Conservation (phyloP, 2,329 filamentous ascomycete genomes). For the Fusarium sp. region DNA sequence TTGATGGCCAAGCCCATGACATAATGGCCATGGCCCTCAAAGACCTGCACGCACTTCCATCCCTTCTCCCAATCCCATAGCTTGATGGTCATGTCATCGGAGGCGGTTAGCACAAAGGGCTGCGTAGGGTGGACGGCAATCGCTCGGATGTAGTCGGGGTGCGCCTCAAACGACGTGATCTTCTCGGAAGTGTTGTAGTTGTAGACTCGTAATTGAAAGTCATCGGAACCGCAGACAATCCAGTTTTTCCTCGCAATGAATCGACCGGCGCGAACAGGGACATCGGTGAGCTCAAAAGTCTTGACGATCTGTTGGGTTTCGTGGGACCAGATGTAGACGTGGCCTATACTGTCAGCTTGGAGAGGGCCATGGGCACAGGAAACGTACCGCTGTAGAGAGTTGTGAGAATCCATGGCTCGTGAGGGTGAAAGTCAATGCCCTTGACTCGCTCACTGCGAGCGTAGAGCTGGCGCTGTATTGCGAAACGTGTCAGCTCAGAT, state of each 20-base stretch:
- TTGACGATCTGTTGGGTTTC: conserved; percentile 97
- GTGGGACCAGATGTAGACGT: conserved; percentile 99
- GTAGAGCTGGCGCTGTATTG: conserved; percentile 57
- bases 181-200: conserved; percentile 99
- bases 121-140: conserved; percentile 96
- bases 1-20: conserved; percentile 98
- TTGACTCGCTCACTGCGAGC: conserved; percentile 96
- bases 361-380: background rate
- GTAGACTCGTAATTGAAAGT: conserved; percentile 88
- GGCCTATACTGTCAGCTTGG: conserved; percentile 63
- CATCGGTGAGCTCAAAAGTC: conserved; percentile 98
- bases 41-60: conserved; percentile 98
- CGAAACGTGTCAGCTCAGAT: conserved; percentile 42
- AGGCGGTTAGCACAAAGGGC: conserved; percentile 94
- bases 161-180: conserved; percentile 95
- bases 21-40: conserved; percentile 95
- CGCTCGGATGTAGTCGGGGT: conserved; percentile 97
- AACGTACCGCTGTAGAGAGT: conserved; percentile 90
- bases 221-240: conserved; percentile 96
- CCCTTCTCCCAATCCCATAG: conserved; percentile 99
- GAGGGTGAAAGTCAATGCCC: conserved; percentile 95
- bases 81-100: conserved; percentile 98
- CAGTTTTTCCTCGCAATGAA: conserved; percentile 99
- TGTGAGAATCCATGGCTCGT: conserved; percentile 95
- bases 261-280: conserved; percentile 93